A percentile compares a stretch with the other conserved stretches of the same genome.
Evolutionary conservation across 345 rosid genomes (phyloP).

Genomic region (Draba incana): DNA sequence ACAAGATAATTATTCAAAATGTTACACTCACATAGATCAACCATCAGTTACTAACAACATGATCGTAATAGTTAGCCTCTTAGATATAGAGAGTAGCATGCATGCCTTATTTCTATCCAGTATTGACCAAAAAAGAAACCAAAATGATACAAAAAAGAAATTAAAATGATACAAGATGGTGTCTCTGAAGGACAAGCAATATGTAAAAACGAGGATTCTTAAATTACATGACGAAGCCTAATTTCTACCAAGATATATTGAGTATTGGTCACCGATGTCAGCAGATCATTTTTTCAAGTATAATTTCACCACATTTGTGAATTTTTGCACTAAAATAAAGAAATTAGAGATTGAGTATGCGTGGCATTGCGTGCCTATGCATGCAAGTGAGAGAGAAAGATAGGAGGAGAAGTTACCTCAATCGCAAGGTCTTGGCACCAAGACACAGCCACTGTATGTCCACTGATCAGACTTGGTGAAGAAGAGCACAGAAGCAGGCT

Average conservation of each 20-base stretch:
- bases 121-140: conserved; percentile 8
- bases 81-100: conserved; percentile 24
- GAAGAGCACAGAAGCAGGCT: conserved; percentile 78
- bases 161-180: conserved; percentile 3
- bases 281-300: conserved; percentile 6
- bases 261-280: conserved; percentile 12
- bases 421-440: conserved; percentile 85
- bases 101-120: background rate
- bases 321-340: background rate
- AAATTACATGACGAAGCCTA: conserved; percentile 21
- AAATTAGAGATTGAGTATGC: background rate
- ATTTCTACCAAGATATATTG: conserved; percentile 4
- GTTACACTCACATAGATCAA: background rate
- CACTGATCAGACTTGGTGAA: conserved; percentile 41
- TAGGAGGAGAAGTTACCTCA: conserved; percentile 59
- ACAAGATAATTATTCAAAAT: conserved; percentile 6
- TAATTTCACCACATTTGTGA: conserved; percentile 19
- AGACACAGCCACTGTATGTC: conserved; percentile 52
- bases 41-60: conserved; percentile 23
- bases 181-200: background rate
- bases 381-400: conserved; percentile 9
- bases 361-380: conserved; percentile 20
- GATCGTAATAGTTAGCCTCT: conserved; percentile 6
- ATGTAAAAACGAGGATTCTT: conserved; percentile 3
- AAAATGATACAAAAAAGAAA: conserved; percentile 8